These are phyloP conservation scores for Claviceps quebecensis DNA, from an alignment of 2,329 filamentous ascomycete species.

Conservation along the genomic window DNA sequence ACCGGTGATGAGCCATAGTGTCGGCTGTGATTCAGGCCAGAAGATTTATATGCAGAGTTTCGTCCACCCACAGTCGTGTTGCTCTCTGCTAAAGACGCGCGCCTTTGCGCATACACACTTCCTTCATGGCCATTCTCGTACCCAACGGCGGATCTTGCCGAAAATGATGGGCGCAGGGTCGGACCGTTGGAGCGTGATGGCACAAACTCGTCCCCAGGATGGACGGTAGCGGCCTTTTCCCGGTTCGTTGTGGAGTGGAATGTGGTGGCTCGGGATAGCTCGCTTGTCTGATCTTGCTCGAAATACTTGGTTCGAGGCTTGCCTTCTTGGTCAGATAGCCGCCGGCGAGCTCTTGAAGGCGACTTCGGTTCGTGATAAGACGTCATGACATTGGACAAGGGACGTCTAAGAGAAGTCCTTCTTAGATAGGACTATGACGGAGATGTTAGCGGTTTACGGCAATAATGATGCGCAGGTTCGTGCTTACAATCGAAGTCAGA, in stretches of 20 bases:
- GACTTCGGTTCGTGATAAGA: conserved; percentile 31
- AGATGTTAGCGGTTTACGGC: conserved; percentile 1
- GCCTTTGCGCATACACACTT: conserved; percentile 18
- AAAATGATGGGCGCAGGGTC: conserved; percentile 28
- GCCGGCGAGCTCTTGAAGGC: conserved; percentile 35
- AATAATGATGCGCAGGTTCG: not conserved
- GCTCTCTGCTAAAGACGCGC: conserved; percentile 35
- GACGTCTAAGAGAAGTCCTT: conserved; percentile 34
- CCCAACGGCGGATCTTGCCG: conserved; percentile 32
- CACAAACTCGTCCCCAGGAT: conserved; percentile 23
- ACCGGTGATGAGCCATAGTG: conserved; percentile 44
- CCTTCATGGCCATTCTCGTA: conserved; percentile 26
- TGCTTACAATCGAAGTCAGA: conserved; percentile 33
- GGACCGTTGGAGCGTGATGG: conserved; percentile 19
- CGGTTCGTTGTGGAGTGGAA: conserved; percentile 27
- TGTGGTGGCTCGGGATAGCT: conserved; percentile 27
- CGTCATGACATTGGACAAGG: conserved; percentile 37
- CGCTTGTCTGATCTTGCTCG: conserved; percentile 30
- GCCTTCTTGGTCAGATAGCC: conserved; percentile 44
- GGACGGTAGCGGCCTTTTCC: conserved; percentile 28
- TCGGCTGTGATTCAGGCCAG: conserved; percentile 14
- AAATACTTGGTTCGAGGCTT: conserved; percentile 22
- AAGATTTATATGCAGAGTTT: conserved; percentile 27
- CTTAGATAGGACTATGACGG: conserved; percentile 31
- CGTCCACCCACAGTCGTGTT: conserved; percentile 26